Evolutionary conservation across 2,329 filamentous ascomycete genomes (phyloP).

Genomic region (Dactylellina parvicollis): DNA sequence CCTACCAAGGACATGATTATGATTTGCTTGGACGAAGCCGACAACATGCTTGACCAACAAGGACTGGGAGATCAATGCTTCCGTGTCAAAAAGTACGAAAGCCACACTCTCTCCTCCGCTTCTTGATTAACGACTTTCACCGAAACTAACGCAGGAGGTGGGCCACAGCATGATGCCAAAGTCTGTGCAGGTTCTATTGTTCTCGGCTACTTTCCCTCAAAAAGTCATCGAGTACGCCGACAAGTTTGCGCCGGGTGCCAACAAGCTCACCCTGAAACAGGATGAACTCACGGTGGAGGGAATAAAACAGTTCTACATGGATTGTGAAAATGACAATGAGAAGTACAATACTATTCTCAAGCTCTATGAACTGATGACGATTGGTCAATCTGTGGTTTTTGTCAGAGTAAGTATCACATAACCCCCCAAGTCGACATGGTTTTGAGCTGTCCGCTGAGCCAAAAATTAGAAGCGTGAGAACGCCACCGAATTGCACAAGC

Average conservation of each 20-base stretch:
- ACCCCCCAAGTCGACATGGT: neutral
- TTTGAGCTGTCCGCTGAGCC: constrained; percentile 4
- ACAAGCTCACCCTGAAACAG: constrained; percentile 85
- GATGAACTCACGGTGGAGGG: constrained; percentile 95
- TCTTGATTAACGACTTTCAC: neutral
- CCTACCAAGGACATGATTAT: constrained; percentile 77
- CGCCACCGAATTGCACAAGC: constrained; percentile 81
- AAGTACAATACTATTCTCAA: constrained; percentile 91
- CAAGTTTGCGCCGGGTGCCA: constrained; percentile 84
- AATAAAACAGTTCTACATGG: constrained; percentile 97
- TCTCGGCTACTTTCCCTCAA: constrained; percentile 92
- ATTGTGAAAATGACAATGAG: constrained; percentile 80
- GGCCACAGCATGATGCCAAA: constrained; percentile 73
- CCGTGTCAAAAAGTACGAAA: constrained; percentile 80
- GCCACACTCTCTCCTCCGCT: neutral
- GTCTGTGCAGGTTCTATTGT: constrained; percentile 85
- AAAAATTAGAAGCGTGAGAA: constrained; percentile 78
- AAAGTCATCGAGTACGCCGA: constrained; percentile 85
- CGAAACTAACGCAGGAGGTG: neutral
- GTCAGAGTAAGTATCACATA: constrained; percentile 74
- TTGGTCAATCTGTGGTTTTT: constrained; percentile 97
- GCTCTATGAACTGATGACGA: constrained; percentile 94
- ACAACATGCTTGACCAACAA: constrained; percentile 98
- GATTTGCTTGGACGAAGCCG: constrained; percentile 93
- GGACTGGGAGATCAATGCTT: constrained; percentile 94